Conservation (phyloP, 2,329 filamentous ascomycete species). For the Huntiella bhutanensis region DNA sequence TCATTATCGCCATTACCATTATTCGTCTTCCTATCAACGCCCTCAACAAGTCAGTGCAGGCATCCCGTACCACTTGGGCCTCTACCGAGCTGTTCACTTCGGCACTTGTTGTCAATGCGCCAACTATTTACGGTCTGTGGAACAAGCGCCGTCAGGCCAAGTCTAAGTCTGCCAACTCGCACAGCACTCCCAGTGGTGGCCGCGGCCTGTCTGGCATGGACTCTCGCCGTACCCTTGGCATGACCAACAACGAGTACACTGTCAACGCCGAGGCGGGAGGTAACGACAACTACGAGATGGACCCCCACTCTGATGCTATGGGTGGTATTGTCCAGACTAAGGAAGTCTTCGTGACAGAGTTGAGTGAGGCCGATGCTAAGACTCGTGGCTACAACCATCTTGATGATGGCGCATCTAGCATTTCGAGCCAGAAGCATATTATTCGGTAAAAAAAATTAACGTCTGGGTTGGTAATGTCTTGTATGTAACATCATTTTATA, state of each 20-base stretch:
- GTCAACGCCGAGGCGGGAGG: constrained; percentile 4
- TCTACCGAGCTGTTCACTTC: constrained; percentile 20
- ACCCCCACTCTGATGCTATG: neutral
- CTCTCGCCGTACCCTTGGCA: neutral
- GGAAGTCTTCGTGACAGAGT: constrained; percentile 9
- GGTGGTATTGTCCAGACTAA: constrained; percentile 9
- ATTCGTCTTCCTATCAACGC: constrained; percentile 21
- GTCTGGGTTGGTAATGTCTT: neutral
- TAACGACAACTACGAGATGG: constrained; percentile 6
- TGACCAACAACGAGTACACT: constrained; percentile 7
- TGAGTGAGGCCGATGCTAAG: constrained; percentile 9
- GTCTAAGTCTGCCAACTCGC: neutral
- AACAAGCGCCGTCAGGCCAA: constrained; percentile 14
- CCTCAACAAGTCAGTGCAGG: constrained; percentile 18
- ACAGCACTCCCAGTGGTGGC: neutral
- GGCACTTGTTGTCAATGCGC: constrained; percentile 21
- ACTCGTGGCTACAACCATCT: constrained; percentile 8
- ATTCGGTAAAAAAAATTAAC: neutral
- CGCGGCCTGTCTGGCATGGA: neutral
- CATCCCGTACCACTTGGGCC: constrained; percentile 21
- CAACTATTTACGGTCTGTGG: constrained; percentile 20
- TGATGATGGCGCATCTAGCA: constrained; percentile 8
- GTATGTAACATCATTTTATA: neutral
- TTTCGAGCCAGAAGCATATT: constrained; percentile 10
- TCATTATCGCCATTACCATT: constrained; percentile 23